A percentile compares a stretch with the other conserved stretches of the same genome.
These are phyloP conservation scores for Fusarium sp. DNA, from an alignment of 2,329 filamentous ascomycete species.

Conservation along the genomic window DNA sequence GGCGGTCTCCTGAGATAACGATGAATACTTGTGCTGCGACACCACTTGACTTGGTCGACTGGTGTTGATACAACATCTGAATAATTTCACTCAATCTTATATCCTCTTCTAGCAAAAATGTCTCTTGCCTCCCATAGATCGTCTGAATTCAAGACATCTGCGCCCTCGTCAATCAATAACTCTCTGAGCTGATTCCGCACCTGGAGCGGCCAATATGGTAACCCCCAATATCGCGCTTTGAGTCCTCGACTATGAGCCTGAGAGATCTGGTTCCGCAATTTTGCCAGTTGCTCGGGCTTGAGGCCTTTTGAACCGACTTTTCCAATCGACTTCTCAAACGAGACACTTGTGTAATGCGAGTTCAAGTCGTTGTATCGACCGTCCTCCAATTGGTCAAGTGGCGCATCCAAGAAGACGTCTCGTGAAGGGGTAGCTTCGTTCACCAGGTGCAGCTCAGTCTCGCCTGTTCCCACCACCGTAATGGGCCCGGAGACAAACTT, in stretches of 20 bases:
- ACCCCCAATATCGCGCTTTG: conserved; percentile 70
- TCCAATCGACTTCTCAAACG: conserved; percentile 67
- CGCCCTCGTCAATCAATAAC: conserved; percentile 65
- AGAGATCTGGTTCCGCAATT: conserved; percentile 59
- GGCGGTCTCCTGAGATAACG: conserved; percentile 8
- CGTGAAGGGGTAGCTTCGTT: conserved; percentile 49
- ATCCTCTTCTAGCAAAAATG: conserved; percentile 16
- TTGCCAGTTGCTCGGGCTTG: conserved; percentile 56
- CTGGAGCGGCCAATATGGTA: conserved; percentile 67
- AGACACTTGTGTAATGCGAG: conserved; percentile 74
- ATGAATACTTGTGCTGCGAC: conserved; percentile 2
- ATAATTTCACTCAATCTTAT: conserved; percentile 1
- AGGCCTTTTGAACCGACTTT: conserved; percentile 60
- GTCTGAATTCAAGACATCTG: conserved; percentile 72
- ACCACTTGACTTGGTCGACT: background rate
- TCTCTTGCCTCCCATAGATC: conserved; percentile 59
- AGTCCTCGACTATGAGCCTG: conserved; percentile 66
- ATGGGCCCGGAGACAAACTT: conserved; percentile 66
- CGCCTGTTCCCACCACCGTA: conserved; percentile 77
- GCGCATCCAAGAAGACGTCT: conserved; percentile 76
- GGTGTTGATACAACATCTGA: background rate
- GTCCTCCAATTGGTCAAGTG: conserved; percentile 58
- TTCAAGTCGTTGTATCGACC: conserved; percentile 63
- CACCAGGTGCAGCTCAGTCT: conserved; percentile 29
- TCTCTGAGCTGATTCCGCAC: conserved; percentile 68